These are phyloP conservation scores for Clitopilus hobsonii DNA, from an alignment of 768 basidiomycete genomes.

Conservation along the genomic window DNA sequence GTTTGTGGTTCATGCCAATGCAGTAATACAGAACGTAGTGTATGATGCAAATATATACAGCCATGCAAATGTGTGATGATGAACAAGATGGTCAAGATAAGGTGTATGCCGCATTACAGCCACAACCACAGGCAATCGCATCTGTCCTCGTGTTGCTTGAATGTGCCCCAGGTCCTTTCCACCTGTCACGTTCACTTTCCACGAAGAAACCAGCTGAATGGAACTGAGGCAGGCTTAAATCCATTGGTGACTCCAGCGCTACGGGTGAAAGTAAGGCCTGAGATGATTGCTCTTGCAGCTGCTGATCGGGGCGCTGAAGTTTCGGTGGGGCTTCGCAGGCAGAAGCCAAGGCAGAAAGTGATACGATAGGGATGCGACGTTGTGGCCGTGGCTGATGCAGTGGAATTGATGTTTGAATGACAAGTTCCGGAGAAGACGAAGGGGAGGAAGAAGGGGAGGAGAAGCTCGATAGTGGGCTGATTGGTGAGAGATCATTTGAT, in stretches of 20 bases:
- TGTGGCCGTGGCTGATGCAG: conserved; percentile 43
- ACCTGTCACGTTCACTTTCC: conserved; percentile 1
- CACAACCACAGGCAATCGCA: conserved; percentile 19
- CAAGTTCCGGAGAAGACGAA: conserved; percentile 15
- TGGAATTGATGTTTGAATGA: conserved; percentile 21
- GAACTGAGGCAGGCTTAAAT: conserved; percentile 11
- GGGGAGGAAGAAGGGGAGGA: conserved; percentile 9
- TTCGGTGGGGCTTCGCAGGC: conserved; percentile 26
- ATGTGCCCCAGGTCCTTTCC: neutral
- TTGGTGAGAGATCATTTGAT: neutral
- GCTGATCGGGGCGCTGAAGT: neutral
- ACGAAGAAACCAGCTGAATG: conserved; percentile 3
- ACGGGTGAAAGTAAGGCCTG: conserved; percentile 13
- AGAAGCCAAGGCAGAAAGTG: conserved; percentile 34
- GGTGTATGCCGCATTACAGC: conserved; percentile 30
- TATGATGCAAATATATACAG: neutral
- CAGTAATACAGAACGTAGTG: neutral
- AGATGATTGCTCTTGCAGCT: neutral
- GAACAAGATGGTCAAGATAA: conserved; percentile 2
- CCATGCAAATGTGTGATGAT: neutral
- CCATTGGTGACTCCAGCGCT: conserved; percentile 13
- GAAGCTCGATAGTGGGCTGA: neutral
- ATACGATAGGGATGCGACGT: conserved; percentile 39
- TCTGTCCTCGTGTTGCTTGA: neutral
- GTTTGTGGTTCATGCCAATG: neutral